Conservation (phyloP, 495 filamentous ascomycete species). For the Aspergillus coremiiformis region DNA sequence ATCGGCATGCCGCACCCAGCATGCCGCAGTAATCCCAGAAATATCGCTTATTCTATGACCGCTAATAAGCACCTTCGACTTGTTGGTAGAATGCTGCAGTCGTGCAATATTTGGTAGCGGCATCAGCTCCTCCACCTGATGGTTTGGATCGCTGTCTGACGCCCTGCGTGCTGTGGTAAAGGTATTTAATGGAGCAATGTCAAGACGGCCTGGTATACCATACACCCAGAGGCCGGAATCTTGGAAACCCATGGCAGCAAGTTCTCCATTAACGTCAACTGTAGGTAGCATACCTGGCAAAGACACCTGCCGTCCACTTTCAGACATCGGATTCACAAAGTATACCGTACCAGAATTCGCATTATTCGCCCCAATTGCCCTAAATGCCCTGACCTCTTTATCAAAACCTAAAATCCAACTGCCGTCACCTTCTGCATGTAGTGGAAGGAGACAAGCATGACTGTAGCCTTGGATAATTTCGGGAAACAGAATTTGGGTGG, state of each 20-base stretch:
- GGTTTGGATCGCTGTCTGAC: constrained; percentile 11
- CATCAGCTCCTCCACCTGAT: not conserved
- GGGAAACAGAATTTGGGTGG: constrained; percentile 80
- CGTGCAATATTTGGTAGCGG: constrained; percentile 23
- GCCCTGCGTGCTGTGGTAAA: constrained; percentile 5
- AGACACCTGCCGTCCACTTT: constrained; percentile 31
- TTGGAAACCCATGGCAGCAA: constrained; percentile 69
- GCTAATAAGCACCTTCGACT: constrained; percentile 30
- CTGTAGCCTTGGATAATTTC: constrained; percentile 68
- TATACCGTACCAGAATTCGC: constrained; percentile 70
- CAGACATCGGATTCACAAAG: constrained; percentile 61
- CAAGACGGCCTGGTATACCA: constrained; percentile 67
- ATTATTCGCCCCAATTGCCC: constrained; percentile 67
- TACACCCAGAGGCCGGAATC: constrained; percentile 72
- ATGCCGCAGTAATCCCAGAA: constrained; percentile 35
- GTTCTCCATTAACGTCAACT: constrained; percentile 58
- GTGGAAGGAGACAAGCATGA: constrained; percentile 65
- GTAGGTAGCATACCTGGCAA: constrained; percentile 63
- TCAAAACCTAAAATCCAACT: constrained; percentile 79
- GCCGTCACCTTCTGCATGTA: constrained; percentile 62
- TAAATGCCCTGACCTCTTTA: constrained; percentile 64
- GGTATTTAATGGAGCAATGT: constrained; percentile 36
- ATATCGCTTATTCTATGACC: constrained; percentile 37
- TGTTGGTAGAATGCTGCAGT: constrained; percentile 26
- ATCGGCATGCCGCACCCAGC: constrained; percentile 30